These are phyloP conservation scores for Aquilaria malaccensis DNA, from an alignment of 345 rosid genomes.

Conservation along the genomic window DNA sequence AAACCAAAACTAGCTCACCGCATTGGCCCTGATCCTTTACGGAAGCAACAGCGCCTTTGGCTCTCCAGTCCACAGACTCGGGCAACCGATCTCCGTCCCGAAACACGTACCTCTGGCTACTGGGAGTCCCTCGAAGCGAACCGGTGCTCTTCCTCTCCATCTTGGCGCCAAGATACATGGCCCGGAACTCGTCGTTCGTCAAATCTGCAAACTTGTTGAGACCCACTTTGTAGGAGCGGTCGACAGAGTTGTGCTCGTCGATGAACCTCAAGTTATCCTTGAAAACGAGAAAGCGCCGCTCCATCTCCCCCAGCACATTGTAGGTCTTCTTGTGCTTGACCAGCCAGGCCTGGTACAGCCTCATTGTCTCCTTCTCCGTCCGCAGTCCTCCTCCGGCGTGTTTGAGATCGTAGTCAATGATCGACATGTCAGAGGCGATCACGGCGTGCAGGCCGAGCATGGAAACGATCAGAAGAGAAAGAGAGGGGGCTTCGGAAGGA, in stretches of 20 bases:
- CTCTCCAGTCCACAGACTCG: slow-evolving; percentile 42
- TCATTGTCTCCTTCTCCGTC: slow-evolving; percentile 24
- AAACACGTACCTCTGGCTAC: slow-evolving; percentile 23
- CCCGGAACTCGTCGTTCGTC: slow-evolving; percentile 43
- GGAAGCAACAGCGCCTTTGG: slow-evolving; percentile 35
- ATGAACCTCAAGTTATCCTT: slow-evolving; percentile 53
- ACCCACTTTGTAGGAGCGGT: slow-evolving; percentile 41
- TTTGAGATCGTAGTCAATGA: slow-evolving; percentile 27
- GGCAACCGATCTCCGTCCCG: slow-evolving; percentile 25
- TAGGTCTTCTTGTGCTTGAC: slow-evolving; percentile 42
- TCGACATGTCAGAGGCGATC: slow-evolving; percentile 49
- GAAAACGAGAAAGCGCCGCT: slow-evolving; percentile 46
- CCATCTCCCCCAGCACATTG: slow-evolving; percentile 53
- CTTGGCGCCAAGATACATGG: slow-evolving; percentile 36
- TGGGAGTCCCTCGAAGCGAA: slow-evolving; percentile 8
- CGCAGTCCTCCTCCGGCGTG: slow-evolving; percentile 10
- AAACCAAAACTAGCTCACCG: slow-evolving; percentile 23
- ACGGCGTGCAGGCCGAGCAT: slow-evolving; percentile 10
- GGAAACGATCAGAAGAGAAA: not conserved
- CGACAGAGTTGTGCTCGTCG: slow-evolving; percentile 35
- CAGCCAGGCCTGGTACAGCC: slow-evolving; percentile 51
- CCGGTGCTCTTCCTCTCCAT: slow-evolving; percentile 13
- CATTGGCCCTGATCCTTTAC: slow-evolving; percentile 51
- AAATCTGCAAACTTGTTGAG: slow-evolving; percentile 61
- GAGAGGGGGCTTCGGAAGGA: slow-evolving; percentile 3